phyloP scores from a whole-genome alignment of 1,284 basidiomycete genomes.

The Earliella scabrosa region DNA sequence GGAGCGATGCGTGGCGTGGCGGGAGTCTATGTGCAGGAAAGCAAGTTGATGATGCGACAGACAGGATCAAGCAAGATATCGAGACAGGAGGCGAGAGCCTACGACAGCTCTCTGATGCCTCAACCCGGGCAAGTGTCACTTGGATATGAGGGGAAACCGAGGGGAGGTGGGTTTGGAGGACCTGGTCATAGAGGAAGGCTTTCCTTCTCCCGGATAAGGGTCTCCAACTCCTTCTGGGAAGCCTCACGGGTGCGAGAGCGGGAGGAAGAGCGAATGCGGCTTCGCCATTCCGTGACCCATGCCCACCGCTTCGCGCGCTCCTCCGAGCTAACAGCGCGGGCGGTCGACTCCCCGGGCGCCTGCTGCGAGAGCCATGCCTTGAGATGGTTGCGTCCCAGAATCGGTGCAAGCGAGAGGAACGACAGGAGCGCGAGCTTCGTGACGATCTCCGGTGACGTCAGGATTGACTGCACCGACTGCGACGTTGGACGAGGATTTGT shows the following conservation, averaged over 20 bases:
- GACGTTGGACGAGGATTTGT: conserved; percentile 67
- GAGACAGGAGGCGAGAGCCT: background rate
- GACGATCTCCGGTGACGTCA: conserved; percentile 74
- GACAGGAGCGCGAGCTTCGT: conserved; percentile 75
- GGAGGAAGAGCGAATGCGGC: conserved; percentile 52
- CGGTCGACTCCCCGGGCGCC: conserved; percentile 11
- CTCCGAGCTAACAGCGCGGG: conserved; percentile 7
- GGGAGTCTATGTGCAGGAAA: conserved; percentile 18
- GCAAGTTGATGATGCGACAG: background rate
- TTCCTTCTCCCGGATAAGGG: conserved; percentile 35
- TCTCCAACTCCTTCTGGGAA: conserved; percentile 30
- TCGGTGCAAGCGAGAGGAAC: conserved; percentile 77
- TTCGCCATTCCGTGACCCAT: conserved; percentile 64
- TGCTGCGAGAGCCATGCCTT: conserved; percentile 52
- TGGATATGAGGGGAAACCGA: too few relatives aligned
- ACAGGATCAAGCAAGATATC: background rate
- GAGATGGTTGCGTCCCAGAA: conserved; percentile 69
- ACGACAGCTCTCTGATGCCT: too few relatives aligned
- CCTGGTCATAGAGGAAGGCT: conserved; percentile 31
- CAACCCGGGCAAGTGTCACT: too few relatives aligned
- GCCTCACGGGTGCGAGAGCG: conserved; percentile 41
- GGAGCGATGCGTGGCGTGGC: conserved; percentile 5
- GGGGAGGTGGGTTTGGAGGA: background rate
- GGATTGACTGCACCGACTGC: conserved; percentile 71
- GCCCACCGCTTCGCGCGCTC: conserved; percentile 53